phyloP scores from a whole-genome alignment of 306 rosid species.

The Malus orientalis region DNA sequence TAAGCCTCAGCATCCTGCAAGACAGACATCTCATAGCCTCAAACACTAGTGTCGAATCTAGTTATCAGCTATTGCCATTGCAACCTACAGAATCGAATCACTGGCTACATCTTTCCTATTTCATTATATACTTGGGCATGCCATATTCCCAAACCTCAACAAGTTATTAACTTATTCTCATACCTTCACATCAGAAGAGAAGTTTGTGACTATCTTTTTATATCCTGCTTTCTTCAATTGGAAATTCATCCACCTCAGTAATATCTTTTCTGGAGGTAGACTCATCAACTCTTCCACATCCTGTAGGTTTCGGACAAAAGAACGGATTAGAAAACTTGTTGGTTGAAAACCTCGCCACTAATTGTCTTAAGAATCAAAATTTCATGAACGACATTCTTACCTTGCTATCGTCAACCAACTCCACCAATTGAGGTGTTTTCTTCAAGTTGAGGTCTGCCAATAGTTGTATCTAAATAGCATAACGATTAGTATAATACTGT shows the following conservation, averaged over 20 bases:
- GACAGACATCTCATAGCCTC: neutral
- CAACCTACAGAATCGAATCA: neutral
- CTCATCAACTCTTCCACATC: constrained; percentile 96
- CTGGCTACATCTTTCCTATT: neutral
- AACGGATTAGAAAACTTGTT: constrained; percentile 11
- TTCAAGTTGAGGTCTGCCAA: constrained; percentile 89
- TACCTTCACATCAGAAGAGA: constrained; percentile 96
- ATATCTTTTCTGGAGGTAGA: constrained; percentile 91
- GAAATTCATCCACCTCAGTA: constrained; percentile 96
- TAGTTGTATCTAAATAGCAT: constrained; percentile 69
- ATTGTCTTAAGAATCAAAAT: neutral
- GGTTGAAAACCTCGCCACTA: neutral
- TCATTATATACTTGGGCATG: neutral
- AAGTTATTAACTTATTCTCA: neutral
- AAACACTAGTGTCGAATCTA: neutral
- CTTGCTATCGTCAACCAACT: constrained; percentile 83
- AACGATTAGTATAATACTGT: constrained; percentile 3
- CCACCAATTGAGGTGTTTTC: constrained; percentile 94
- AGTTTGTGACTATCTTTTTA: constrained; percentile 68
- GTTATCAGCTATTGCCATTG: neutral
- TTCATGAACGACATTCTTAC: constrained; percentile 31
- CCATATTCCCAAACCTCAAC: neutral
- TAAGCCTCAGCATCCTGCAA: constrained; percentile 93
- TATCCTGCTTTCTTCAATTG: constrained; percentile 80
- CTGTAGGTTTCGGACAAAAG: constrained; percentile 34